Evolutionary conservation across 1,139 yeast species (phyloP).

Genomic region (Yamadazyma jaroonii): DNA sequence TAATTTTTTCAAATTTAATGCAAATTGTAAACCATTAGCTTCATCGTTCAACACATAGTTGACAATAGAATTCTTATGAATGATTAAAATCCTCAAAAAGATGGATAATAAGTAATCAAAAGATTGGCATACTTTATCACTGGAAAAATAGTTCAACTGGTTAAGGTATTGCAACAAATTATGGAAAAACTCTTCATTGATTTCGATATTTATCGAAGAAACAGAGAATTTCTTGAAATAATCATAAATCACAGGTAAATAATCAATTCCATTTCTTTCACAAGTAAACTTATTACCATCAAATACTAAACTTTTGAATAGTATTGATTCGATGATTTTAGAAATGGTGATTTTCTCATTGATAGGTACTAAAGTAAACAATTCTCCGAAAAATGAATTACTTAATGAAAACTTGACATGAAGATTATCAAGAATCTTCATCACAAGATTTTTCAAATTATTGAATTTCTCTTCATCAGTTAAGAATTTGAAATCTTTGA

Average conservation of each 20-base stretch:
- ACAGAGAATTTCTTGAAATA: constrained; percentile 40
- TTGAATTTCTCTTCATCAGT: constrained; percentile 11
- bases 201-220: constrained; percentile 23
- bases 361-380: constrained; percentile 33
- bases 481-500: constrained; percentile 16
- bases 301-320: constrained; percentile 21
- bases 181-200: constrained; percentile 12
- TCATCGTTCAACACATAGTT: constrained; percentile 29
- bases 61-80: constrained; percentile 48
- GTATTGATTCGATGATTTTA: constrained; percentile 25
- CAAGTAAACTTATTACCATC: constrained; percentile 7
- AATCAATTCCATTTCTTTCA: constrained; percentile 10
- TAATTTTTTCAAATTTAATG: constrained; percentile 44
- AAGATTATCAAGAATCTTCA: constrained; percentile 40
- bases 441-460: constrained; percentile 27
- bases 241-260: constrained; percentile 34
- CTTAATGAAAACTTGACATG: constrained; percentile 35
- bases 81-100: constrained; percentile 55
- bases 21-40: constrained; percentile 28
- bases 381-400: constrained; percentile 43
- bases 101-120: constrained; percentile 23
- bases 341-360: constrained; percentile 27
- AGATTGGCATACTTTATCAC: not conserved
- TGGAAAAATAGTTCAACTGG: constrained; percentile 3
- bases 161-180: constrained; percentile 6